These are phyloP conservation scores for Saturnispora quitensis DNA, from an alignment of 805 yeast genomes.

Conservation along the genomic window DNA sequence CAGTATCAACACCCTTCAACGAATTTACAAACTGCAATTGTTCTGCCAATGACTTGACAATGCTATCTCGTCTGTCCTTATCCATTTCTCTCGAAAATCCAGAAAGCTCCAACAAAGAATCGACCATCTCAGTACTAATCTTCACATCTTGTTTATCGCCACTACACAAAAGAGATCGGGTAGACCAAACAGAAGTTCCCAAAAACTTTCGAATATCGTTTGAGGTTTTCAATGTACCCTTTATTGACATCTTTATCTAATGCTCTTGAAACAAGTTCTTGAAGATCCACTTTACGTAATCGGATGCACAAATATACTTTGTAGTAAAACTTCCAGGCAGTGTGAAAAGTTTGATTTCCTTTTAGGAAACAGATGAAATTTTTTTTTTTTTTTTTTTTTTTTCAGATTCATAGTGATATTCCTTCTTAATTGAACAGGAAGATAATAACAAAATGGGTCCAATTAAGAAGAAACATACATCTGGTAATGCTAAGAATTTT, in stretches of 20 bases:
- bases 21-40: slow-evolving; percentile 45
- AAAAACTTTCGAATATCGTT: slow-evolving; percentile 11
- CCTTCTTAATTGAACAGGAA: background rate
- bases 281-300: background rate
- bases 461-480: slow-evolving; percentile 73
- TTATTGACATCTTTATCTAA: slow-evolving; percentile 10
- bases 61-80: slow-evolving; percentile 20
- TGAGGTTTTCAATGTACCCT: slow-evolving; percentile 13
- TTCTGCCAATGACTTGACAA: slow-evolving; percentile 30
- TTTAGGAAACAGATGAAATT: background rate
- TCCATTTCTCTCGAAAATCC: slow-evolving; percentile 34
- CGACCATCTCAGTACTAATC: slow-evolving; percentile 15
- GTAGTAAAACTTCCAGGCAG: slow-evolving; percentile 5
- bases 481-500: slow-evolving; percentile 88
- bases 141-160: background rate
- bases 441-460: slow-evolving; percentile 35
- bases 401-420: background rate
- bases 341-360: slow-evolving; percentile 1
- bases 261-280: background rate
- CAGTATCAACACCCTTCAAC: slow-evolving; percentile 28
- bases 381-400: background rate
- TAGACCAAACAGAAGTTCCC: slow-evolving; percentile 21
- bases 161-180: slow-evolving; percentile 10
- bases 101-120: slow-evolving; percentile 36
- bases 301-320: background rate